Base-by-base conservation (phyloP, 345 rosid genomes). In the Lepidium didymum region DNA sequence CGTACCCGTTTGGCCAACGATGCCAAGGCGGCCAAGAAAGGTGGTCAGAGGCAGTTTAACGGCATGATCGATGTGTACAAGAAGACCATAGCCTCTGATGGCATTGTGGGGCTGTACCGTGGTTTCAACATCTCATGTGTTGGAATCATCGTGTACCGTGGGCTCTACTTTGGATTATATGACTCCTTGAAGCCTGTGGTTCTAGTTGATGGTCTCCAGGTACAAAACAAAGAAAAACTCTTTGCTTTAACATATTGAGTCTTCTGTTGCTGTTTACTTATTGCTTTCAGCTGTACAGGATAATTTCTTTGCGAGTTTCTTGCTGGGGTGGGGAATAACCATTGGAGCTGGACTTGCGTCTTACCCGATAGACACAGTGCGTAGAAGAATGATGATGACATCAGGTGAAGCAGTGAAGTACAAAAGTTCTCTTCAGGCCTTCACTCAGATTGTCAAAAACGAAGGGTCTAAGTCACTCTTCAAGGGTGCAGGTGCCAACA, bases 331-430 rank as follows among this genome's bases (percentile, higher is more conserved):
- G 97, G 84, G 85, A 68, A 88, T 90, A 73, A 90, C 97, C 27
- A 86, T 84, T 6, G 97, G 95, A 67, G 97, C 95, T 50, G 95
- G 97, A 16, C 87, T 90, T 68, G 92, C 95, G 1, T 86, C 96
- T 10, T 90, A 90, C 75, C 96, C 97, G 4, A 81, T 90, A 14
- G 97, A 90, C 75, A 88, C 97, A 0, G 96, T 88, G 43, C 96
- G 97, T 10, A 88, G 97, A 85, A 90, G 97, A 78, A 90, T 90
- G 97, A 90, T 90, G 97, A 90, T 90, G 97, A 90, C 97, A 3
- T 90, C 96, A 1, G 97, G 97, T 44, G 95, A 90, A 74, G 97
- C 96, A 7, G 96, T 88, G 73, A 90, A 90, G 75, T 90, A 90
- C 83, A 83, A 81, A 78, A 86, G 91, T 70, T 90, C 97, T 2